These are phyloP conservation scores for Myxozyma udenii DNA, from an alignment of 805 yeast genomes.

Conservation along the genomic window DNA sequence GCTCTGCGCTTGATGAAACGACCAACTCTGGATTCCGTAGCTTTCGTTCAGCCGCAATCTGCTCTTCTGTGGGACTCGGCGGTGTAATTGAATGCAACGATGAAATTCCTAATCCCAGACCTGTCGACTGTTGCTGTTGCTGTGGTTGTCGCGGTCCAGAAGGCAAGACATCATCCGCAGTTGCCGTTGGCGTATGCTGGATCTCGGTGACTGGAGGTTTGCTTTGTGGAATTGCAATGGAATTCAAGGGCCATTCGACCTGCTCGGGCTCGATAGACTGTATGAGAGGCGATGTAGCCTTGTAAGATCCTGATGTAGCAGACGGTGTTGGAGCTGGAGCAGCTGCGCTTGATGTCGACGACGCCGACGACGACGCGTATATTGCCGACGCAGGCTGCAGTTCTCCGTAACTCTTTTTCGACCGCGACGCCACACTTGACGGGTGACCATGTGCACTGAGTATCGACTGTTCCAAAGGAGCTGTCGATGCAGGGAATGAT, in stretches of 20 bases:
- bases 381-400: constrained; percentile 10
- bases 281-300: too few relatives aligned
- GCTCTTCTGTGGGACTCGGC: constrained; percentile 14
- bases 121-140: not conserved
- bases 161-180: not conserved
- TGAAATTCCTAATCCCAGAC: constrained; percentile 11
- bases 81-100: constrained; percentile 12
- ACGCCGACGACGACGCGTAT: not conserved
- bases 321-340: not conserved
- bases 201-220: not conserved
- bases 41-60: constrained; percentile 3
- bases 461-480: not conserved
- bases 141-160: not conserved
- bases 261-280: not conserved
- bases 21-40: too few relatives aligned
- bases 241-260: not conserved
- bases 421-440: not conserved
- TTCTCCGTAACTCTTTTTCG: constrained; percentile 16
- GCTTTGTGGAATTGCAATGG: not conserved
- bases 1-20: too few relatives aligned
- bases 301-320: not conserved
- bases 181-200: not conserved
- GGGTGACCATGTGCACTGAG: not conserved
- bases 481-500: not conserved
- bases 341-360: not conserved